A percentile compares a stretch with the other conserved stretches of the same genome.
These are phyloP conservation scores for Cercophora scortea DNA, from an alignment of 495 filamentous ascomycete species.

Conservation along the genomic window DNA sequence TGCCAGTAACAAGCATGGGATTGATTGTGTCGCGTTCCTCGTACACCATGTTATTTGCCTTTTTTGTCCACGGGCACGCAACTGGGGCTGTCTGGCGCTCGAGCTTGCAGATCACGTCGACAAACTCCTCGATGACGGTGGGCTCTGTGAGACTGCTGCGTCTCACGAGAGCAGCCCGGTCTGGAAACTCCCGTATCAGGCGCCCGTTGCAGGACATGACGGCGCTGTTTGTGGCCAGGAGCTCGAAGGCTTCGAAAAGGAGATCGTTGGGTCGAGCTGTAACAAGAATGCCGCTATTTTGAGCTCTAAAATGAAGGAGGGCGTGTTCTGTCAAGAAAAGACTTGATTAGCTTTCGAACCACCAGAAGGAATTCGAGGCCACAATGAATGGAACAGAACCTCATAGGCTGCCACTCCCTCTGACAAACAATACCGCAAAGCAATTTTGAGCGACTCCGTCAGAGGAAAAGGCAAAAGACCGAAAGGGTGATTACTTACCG, in stretches of 20 bases:
- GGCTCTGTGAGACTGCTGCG: no score
- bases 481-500: background rate
- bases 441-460: no score
- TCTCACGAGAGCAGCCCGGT: constrained; percentile 32
- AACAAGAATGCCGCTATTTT: constrained; percentile 55
- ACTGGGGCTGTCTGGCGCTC: no score
- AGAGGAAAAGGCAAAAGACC: background rate
- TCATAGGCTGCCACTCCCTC: no score
- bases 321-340: no score
- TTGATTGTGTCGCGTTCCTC: constrained; percentile 48
- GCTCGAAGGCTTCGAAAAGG: constrained; percentile 49
- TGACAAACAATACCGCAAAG: no score
- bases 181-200: constrained; percentile 49
- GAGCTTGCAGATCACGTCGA: no score
- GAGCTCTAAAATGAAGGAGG: constrained; percentile 39
- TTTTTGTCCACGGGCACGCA: constrained; percentile 14
- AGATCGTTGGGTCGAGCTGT: constrained; percentile 21
- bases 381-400: no score
- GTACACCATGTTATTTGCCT: constrained; percentile 25
- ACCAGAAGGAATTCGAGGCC: no score
- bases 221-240: constrained; percentile 37
- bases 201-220: constrained; percentile 44
- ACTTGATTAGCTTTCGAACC: background rate
- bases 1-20: constrained; percentile 48
- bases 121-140: no score